Percentiles rank a stretch among this genome's conserved stretches.
phyloP scores from a whole-genome alignment of 1,284 basidiomycete species.

The Singerocomus rubriflavus region DNA sequence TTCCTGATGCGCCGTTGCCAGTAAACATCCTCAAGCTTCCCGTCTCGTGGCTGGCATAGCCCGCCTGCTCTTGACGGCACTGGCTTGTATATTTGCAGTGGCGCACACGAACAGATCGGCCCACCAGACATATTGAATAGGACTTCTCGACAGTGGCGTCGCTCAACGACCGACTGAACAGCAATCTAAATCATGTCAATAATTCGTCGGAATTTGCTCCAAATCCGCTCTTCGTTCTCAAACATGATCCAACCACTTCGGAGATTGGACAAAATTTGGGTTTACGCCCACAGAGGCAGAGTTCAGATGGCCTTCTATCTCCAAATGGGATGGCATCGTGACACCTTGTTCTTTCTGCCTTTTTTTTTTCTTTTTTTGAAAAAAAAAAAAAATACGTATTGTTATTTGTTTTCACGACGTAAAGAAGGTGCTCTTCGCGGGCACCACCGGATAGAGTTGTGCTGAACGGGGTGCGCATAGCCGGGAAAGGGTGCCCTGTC shows the following conservation, averaged over 20 bases:
- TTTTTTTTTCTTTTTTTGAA: neutral
- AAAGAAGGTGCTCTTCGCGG: slow-evolving; percentile 20
- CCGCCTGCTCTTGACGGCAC: slow-evolving; percentile 12
- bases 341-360: slow-evolving; percentile 9
- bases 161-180: slow-evolving; percentile 17
- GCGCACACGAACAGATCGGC: slow-evolving; percentile 23
- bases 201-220: slow-evolving; percentile 21
- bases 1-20: slow-evolving; percentile 22
- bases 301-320: slow-evolving; percentile 21
- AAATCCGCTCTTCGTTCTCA: slow-evolving; percentile 19
- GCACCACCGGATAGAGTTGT: neutral
- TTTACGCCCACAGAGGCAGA: slow-evolving; percentile 21
- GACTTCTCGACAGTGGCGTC: slow-evolving; percentile 22
- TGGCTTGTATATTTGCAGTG: slow-evolving; percentile 13
- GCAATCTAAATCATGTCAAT: slow-evolving; percentile 13
- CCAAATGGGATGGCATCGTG: slow-evolving; percentile 20
- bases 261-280: slow-evolving; percentile 26
- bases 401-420: slow-evolving; percentile 22
- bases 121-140: slow-evolving; percentile 13
- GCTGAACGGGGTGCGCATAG: too few relatives aligned
- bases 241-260: slow-evolving; percentile 22
- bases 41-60: slow-evolving; percentile 20
- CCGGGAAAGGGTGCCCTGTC: slow-evolving; percentile 4
- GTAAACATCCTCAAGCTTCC: slow-evolving; percentile 1
- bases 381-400: too few relatives aligned